Conservation (phyloP, 164 flowering plant species). For the Vitis vinifera region ASM3070453v1 NC_081819.1:17591001-17591500, state of each 20-base stretch:
- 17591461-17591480: not conserved
- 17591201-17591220: constrained; percentile 19
- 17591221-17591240: constrained; percentile 17
- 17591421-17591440: not conserved
- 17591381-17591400: not conserved
- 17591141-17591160: constrained; percentile 67
- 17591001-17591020: too few species aligned
- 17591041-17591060: too few species aligned
- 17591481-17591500: not conserved
- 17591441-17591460: not conserved
- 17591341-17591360: constrained; percentile 17
- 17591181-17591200: constrained; percentile 15
- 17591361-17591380: not conserved
- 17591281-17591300: constrained; percentile 83
- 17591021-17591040: too few species aligned
- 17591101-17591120: not conserved
- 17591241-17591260: constrained; percentile 49
- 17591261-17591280: constrained; percentile 96
- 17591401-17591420: not conserved
- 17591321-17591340: constrained; percentile 81
- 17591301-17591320: constrained; percentile 72
- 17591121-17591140: constrained; percentile 4
- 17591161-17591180: constrained; percentile 45
- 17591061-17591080: too few species aligned
- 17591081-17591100: not conserved